Conservation (phyloP, 2,329 filamentous ascomycete species). For the Botrytis fabae region DNA sequence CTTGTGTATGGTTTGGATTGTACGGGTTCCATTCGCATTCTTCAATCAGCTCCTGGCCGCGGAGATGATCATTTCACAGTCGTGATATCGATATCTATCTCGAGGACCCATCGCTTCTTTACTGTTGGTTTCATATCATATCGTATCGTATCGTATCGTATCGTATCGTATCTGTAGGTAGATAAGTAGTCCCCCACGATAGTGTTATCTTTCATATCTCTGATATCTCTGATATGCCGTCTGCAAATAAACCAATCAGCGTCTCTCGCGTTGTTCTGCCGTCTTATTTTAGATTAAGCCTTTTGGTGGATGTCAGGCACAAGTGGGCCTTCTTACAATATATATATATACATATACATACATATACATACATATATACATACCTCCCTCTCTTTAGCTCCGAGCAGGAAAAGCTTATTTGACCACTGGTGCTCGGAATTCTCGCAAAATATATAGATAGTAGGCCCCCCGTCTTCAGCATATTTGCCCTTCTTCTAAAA, state of each 20-base stretch:
- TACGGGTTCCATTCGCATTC: not conserved
- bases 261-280: not conserved
- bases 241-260: not conserved
- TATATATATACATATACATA: not conserved
- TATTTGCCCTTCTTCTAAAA: not conserved
- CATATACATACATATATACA: too few relatives aligned
- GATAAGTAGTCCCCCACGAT: not conserved
- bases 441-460: not conserved
- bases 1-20: not conserved
- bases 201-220: slow-evolving; percentile 18
- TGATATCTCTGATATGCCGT: not conserved
- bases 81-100: not conserved
- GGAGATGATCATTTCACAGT: slow-evolving; percentile 9
- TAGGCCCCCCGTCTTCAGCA: not conserved
- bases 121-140: not conserved
- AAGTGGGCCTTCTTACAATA: not conserved
- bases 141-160: not conserved
- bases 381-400: not conserved
- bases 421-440: too few relatives aligned
- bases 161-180: not conserved
- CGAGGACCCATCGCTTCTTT: not conserved
- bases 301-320: not conserved
- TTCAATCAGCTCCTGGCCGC: not conserved
- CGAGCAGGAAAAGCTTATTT: not conserved
- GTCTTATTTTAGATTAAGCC: not conserved